Base-by-base conservation (phyloP, 2,329 filamentous ascomycete species). In the Penicillium polonicum region DNA sequence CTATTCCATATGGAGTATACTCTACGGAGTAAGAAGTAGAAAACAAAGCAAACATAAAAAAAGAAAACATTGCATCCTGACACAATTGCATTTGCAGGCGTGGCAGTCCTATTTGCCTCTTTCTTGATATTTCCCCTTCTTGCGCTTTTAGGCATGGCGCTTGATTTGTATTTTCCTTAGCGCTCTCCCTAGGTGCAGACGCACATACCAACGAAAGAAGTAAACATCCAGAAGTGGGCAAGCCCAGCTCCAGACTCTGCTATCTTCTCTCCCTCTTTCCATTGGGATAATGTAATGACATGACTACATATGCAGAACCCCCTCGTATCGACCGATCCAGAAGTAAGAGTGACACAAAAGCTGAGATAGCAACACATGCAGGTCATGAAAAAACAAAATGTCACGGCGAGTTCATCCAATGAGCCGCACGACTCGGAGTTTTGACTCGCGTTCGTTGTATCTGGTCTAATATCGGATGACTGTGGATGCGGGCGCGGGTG, bases 11-110 rank as follows among this genome's bases (percentile, higher is more conserved):
- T 31, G 4, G 29, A 5, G 12, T 33, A 15, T 29, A 43, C 10
- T 35, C 7, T 42, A 33, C 31, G 27, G 9, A 29, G 29, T 12
- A 31, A 4, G 29, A 33, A 33, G 12, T 13, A 23, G 12, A 35
- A 44, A 25, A 52, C 15, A 27, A 27, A 27, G 7, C 15, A 50
- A 31, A 46, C 10, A 19, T n/a, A 43, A 25, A 29, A 59, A 45
- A 41, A 59, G 29, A 21, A 35, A 50, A 52, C 25, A 35, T 46
- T 52, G 42, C 36, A 27, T 55, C 23, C 51, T 60, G 51, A 57
- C 48, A 57, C 36, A 42, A 52, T 44, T 38, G 13, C 19, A 44
- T 43, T 48, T 48, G 43, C 42, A 36, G 31, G 12, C 12, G 8
- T 33, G 12, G 21, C 31, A 8, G 7, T 45, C 21, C 31, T 33